Evolutionary conservation across 176 grass and related monocot genomes (phyloP).

Genomic region (Pharus latifolius): DNA sequence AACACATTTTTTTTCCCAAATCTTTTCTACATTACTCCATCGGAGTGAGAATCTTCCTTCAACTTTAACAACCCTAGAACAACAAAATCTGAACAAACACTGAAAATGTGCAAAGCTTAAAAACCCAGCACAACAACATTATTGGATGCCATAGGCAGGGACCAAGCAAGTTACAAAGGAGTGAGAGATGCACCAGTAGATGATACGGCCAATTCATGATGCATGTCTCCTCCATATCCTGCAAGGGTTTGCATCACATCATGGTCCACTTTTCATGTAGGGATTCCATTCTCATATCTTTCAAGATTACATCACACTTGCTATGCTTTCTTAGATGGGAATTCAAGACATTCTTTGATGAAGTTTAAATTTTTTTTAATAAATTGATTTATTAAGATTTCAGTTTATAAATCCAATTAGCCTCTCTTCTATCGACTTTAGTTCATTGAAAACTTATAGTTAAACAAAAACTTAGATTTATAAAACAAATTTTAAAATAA

Average conservation of each 20-base stretch:
- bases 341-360: too few species aligned
- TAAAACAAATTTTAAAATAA: too few species aligned
- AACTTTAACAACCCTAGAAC: neutral
- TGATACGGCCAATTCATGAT: slow-evolving; percentile 6
- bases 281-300: neutral
- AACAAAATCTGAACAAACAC: neutral
- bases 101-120: neutral
- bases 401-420: too few species aligned
- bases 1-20: too few species aligned
- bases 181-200: neutral
- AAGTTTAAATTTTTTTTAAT: too few species aligned
- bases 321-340: too few species aligned
- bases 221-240: neutral
- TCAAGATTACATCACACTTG: too few species aligned
- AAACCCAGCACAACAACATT: neutral
- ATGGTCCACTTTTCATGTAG: neutral
- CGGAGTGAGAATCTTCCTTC: neutral
- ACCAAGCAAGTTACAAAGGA: neutral
- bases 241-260: slow-evolving; percentile 11
- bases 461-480: too few species aligned
- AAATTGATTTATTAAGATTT: too few species aligned
- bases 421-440: too few species aligned
- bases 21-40: neutral
- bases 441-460: too few species aligned
- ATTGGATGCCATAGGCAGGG: neutral